Evolutionary conservation across 1,284 basidiomycete genomes (phyloP).

Genomic region (Golubevia sp.): DNA sequence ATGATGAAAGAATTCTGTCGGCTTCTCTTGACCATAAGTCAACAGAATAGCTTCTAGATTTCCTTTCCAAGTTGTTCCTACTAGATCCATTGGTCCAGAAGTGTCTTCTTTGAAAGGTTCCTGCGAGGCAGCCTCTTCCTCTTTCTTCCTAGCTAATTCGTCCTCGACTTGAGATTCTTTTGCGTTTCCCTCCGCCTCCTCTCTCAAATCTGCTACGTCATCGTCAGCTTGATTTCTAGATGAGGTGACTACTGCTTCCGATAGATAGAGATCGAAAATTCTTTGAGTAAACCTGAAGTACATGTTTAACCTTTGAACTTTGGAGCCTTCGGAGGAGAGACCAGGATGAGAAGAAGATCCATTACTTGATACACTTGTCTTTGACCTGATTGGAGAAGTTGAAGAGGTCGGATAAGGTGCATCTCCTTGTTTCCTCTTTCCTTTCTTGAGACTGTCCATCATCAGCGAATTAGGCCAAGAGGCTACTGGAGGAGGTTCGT

Average conservation of each 20-base stretch:
- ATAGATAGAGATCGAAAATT: constrained; percentile 48
- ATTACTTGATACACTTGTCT: too few relatives aligned
- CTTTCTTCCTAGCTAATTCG: not conserved
- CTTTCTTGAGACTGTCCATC: not conserved
- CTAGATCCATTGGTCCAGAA: constrained; percentile 2
- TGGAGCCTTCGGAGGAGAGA: not conserved
- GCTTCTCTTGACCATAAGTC: constrained; percentile 35
- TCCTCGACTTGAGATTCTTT: not conserved
- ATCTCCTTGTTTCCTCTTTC: too few relatives aligned
- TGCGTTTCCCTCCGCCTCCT: constrained; percentile 5
- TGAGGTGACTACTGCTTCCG: constrained; percentile 11
- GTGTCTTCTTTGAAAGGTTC: not conserved
- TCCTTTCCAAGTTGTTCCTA: constrained; percentile 29
- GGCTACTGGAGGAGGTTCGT: constrained; percentile 27
- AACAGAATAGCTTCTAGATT: constrained; percentile 45
- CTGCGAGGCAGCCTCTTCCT: not conserved
- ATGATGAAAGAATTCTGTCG: constrained; percentile 54
- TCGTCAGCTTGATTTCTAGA: constrained; percentile 8
- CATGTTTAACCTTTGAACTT: constrained; percentile 9
- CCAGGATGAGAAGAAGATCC: too few relatives aligned
- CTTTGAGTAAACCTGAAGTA: constrained; percentile 38
- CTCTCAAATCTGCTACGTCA: constrained; percentile 1
- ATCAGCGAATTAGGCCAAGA: constrained; percentile 1
- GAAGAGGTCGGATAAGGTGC: too few relatives aligned
- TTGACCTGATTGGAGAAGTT: too few relatives aligned